Evolutionary conservation across 2,329 filamentous ascomycete species (phyloP).

Genomic region (Grosmannia serpens): DNA sequence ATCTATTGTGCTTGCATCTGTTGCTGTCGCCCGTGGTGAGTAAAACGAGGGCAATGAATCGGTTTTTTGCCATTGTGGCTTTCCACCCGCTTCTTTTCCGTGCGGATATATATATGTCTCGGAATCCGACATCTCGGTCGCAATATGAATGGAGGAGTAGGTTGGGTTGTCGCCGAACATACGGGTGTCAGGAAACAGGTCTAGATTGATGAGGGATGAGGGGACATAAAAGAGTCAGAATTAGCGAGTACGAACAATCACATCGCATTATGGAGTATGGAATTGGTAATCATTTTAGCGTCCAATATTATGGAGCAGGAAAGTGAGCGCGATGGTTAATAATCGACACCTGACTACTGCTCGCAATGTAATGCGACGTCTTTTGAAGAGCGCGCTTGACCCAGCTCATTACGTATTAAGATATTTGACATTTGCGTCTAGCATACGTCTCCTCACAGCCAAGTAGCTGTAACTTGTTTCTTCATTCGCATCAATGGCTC

Average conservation of each 20-base stretch:
- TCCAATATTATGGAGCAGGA: neutral
- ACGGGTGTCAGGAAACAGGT: neutral
- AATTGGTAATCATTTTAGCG: neutral
- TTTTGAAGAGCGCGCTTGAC: no score
- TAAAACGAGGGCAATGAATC: conserved; percentile 10
- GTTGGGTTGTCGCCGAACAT: neutral
- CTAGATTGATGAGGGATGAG: neutral
- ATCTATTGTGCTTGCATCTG: conserved; percentile 8
- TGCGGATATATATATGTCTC: neutral
- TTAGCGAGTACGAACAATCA: neutral
- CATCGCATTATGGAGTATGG: neutral
- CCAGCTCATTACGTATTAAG: no score
- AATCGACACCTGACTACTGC: no score
- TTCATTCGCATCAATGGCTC: no score
- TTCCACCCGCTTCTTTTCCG: neutral
- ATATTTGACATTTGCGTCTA: no score
- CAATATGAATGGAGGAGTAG: neutral
- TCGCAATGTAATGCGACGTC: no score
- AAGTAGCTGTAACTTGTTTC: no score
- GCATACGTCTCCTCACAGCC: no score
- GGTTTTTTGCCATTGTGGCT: neutral
- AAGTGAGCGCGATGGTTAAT: no score
- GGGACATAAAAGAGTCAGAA: neutral
- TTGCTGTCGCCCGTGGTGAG: conserved; percentile 9
- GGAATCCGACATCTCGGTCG: neutral